phyloP scores from a whole-genome alignment of 2,329 filamentous ascomycete species.

The Lasiodiplodia gonubiensis region DNA sequence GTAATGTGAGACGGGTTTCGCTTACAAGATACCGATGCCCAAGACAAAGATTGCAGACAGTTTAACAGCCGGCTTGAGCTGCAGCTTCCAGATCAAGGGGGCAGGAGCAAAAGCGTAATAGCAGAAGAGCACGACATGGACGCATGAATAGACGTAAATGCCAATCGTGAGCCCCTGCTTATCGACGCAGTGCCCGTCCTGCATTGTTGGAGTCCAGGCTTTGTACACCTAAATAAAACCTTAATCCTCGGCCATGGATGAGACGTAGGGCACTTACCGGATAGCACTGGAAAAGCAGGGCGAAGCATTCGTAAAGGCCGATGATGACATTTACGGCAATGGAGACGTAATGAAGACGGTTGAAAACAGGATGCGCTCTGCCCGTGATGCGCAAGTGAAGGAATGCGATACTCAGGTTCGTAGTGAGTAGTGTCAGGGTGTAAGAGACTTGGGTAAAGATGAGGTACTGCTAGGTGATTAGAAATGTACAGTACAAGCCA shows the following conservation, averaged over 20 bases:
- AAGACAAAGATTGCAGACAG: conserved; percentile 9
- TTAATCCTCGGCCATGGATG: not conserved
- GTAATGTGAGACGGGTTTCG: not conserved
- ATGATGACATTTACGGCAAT: not conserved
- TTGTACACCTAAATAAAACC: not conserved
- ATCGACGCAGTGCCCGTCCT: not conserved
- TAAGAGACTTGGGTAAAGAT: not conserved
- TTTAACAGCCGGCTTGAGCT: conserved; percentile 8
- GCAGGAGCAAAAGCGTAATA: conserved; percentile 22
- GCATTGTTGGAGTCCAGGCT: conserved; percentile 1
- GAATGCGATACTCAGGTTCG: conserved; percentile 17
- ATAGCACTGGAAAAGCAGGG: conserved; percentile 12
- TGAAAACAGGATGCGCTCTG: not conserved
- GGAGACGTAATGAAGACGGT: conserved; percentile 6
- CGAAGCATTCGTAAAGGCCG: conserved; percentile 3
- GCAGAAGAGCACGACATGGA: conserved; percentile 9
- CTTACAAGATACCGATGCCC: conserved; percentile 18
- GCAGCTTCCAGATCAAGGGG: conserved; percentile 18
- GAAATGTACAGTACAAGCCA: not conserved
- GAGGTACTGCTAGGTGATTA: not conserved
- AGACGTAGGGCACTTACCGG: not conserved
- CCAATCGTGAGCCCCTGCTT: not conserved
- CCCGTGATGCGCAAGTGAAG: conserved; percentile 19
- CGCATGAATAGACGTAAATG: not conserved
- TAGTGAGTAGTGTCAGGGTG: not conserved